A percentile compares a stretch with the other conserved stretches of the same genome.
These are phyloP conservation scores for Trifolium repens DNA, from an alignment of 306 rosid species.

Conservation along the genomic window DNA sequence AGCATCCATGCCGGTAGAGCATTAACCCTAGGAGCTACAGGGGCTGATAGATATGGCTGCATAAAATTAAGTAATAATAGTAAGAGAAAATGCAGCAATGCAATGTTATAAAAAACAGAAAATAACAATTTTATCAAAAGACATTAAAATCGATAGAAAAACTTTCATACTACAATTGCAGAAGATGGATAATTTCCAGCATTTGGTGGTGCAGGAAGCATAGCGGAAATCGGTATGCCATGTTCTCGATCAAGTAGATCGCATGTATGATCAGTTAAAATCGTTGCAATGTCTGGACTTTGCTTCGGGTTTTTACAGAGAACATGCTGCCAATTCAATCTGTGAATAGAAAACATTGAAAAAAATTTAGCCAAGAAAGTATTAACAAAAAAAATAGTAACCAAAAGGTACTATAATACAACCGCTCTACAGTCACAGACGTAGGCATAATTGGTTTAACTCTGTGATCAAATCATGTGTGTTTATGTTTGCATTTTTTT, in stretches of 20 bases:
- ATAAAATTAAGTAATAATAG: too few relatives aligned
- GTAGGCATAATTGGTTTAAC: neutral
- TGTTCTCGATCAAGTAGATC: slow-evolving; percentile 46
- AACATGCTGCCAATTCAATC: slow-evolving; percentile 94
- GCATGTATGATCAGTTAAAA: slow-evolving; percentile 73
- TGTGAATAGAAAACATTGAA: slow-evolving; percentile 36
- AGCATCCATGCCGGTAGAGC: too few relatives aligned
- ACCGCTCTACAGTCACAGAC: neutral
- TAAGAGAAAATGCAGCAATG: too few relatives aligned
- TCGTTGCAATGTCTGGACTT: slow-evolving; percentile 66
- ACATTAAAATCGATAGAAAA: too few relatives aligned
- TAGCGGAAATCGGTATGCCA: slow-evolving; percentile 50
- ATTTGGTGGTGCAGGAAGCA: slow-evolving; percentile 45
- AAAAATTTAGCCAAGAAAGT: slow-evolving; percentile 15
- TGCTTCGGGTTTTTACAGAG: slow-evolving; percentile 62
- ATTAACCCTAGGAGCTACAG: too few relatives aligned
- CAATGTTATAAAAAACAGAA: too few relatives aligned
- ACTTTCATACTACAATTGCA: neutral
- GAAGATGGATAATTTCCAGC: neutral
- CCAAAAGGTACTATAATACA: too few relatives aligned
- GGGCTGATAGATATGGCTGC: too few relatives aligned
- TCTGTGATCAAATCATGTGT: neutral
- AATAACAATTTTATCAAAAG: too few relatives aligned
- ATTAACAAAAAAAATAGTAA: too few relatives aligned
- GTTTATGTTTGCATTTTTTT: neutral